Evolutionary conservation across 2,329 filamentous ascomycete genomes (phyloP).

Genomic region (Fusarium euwallaceae): DNA sequence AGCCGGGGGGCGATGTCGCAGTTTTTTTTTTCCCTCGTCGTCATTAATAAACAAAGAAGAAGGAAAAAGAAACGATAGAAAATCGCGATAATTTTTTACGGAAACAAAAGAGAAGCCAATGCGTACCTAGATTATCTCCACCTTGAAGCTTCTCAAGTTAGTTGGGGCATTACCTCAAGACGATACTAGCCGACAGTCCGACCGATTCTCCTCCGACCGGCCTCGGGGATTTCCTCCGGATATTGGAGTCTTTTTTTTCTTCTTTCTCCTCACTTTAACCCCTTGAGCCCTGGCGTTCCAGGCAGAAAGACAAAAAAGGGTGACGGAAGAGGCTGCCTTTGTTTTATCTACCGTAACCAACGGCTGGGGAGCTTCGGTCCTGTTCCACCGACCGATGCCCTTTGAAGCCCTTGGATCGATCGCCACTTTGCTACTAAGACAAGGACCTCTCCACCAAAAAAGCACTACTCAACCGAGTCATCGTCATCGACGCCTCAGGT

Average conservation of each 20-base stretch:
- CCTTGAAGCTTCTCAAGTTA: not conserved
- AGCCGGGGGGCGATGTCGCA: conserved; percentile 29
- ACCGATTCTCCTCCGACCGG: conserved; percentile 34
- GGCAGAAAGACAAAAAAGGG: not conserved
- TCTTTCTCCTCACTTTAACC: conserved; percentile 7
- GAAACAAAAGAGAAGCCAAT: not conserved
- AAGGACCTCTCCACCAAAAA: conserved; percentile 33
- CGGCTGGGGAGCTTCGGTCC: conserved; percentile 4
- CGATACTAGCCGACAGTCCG: conserved; percentile 46
- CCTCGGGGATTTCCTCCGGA: conserved; percentile 37
- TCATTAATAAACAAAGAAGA: conserved; percentile 15
- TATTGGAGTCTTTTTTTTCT: conserved; percentile 14
- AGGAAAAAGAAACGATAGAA: not conserved
- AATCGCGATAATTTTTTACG: conserved; percentile 3
- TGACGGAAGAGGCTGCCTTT: conserved; percentile 3
- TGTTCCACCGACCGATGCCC: not conserved
- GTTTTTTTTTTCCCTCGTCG: conserved; percentile 8
- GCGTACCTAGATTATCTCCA: not conserved
- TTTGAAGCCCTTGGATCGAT: conserved; percentile 11
- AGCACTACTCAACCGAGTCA: conserved; percentile 33
- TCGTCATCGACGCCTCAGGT: conserved; percentile 42
- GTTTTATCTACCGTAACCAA: not conserved
- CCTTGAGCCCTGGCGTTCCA: conserved; percentile 12
- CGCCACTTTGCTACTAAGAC: conserved; percentile 26
- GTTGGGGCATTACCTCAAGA: conserved; percentile 16